These are phyloP conservation scores for Incumbomyces lentus DNA, from an alignment of 2,329 filamentous ascomycete genomes.

Conservation along the genomic window DNA sequence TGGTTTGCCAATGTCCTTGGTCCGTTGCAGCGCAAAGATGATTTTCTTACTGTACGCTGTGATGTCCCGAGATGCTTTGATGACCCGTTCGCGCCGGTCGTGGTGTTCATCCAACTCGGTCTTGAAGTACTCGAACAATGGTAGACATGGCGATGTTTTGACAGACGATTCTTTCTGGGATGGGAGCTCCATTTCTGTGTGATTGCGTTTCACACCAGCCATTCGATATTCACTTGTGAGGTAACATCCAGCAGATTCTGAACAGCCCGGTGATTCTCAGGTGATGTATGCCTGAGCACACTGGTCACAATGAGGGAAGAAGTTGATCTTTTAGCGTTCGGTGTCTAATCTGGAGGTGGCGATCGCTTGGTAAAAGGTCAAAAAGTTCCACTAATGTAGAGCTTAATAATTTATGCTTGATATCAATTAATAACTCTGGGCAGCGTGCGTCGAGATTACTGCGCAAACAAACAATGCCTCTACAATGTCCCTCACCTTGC, in stretches of 20 bases:
- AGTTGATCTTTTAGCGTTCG: too few relatives aligned
- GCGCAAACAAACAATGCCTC: neutral
- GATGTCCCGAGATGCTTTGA: conserved; percentile 85
- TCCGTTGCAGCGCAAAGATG: conserved; percentile 72
- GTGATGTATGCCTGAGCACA: too few relatives aligned
- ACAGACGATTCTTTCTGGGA: conserved; percentile 9
- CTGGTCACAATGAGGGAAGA: too few relatives aligned
- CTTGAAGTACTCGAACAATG: conserved; percentile 79
- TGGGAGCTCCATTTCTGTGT: conserved; percentile 12
- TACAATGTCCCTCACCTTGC: neutral
- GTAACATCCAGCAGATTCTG: too few relatives aligned
- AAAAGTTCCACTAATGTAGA: too few relatives aligned
- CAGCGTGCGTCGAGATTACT: neutral
- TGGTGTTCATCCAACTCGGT: conserved; percentile 88
- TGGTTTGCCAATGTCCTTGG: conserved; percentile 2
- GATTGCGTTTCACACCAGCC: conserved; percentile 19
- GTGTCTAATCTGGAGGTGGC: too few relatives aligned
- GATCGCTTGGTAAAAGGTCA: too few relatives aligned
- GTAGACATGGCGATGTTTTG: conserved; percentile 35
- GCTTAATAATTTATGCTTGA: too few relatives aligned
- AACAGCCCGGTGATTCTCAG: too few relatives aligned
- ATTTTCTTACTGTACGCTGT: conserved; percentile 96
- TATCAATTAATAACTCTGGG: too few relatives aligned
- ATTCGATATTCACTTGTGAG: conserved; percentile 5
- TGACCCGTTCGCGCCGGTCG: conserved; percentile 77